Evolutionary conservation across 2,329 filamentous ascomycete species (phyloP).

Genomic region (Drechslerella coelobrocha): DNA sequence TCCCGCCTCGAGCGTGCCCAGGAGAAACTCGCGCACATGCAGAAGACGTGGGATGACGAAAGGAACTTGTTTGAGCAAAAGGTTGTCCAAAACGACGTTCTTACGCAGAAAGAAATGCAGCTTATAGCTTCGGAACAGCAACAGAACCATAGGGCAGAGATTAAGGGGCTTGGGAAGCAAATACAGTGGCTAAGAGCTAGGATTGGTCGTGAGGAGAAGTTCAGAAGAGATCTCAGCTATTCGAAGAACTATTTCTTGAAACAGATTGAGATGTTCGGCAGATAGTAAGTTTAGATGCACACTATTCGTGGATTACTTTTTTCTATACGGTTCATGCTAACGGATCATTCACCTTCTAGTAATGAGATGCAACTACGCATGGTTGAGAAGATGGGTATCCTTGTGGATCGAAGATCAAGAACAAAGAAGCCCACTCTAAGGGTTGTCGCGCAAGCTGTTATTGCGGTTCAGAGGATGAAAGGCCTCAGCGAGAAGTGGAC

Average conservation of each 20-base stretch:
- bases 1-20: slow-evolving; percentile 53
- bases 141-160: slow-evolving; percentile 76
- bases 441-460: slow-evolving; percentile 62
- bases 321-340: slow-evolving; percentile 1
- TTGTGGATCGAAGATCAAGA: slow-evolving; percentile 60
- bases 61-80: slow-evolving; percentile 59
- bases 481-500: slow-evolving; percentile 63
- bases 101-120: slow-evolving; percentile 55
- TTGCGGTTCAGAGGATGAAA: slow-evolving; percentile 64
- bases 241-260: slow-evolving; percentile 84
- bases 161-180: slow-evolving; percentile 83
- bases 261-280: slow-evolving; percentile 81
- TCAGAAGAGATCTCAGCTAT: slow-evolving; percentile 80
- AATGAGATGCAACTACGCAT: slow-evolving; percentile 90
- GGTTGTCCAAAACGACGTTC: slow-evolving; percentile 62
- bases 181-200: slow-evolving; percentile 88
- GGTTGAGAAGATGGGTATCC: slow-evolving; percentile 80
- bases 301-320: slow-evolving; percentile 24
- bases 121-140: slow-evolving; percentile 66
- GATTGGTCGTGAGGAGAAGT: slow-evolving; percentile 77
- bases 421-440: slow-evolving; percentile 62
- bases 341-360: slow-evolving; percentile 63
- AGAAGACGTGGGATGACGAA: slow-evolving; percentile 55
- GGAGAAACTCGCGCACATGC: slow-evolving; percentile 55
- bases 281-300: slow-evolving; percentile 73